phyloP scores from a whole-genome alignment of 2,329 filamentous ascomycete genomes.

The Ophiostoma triangulosporum region DNA sequence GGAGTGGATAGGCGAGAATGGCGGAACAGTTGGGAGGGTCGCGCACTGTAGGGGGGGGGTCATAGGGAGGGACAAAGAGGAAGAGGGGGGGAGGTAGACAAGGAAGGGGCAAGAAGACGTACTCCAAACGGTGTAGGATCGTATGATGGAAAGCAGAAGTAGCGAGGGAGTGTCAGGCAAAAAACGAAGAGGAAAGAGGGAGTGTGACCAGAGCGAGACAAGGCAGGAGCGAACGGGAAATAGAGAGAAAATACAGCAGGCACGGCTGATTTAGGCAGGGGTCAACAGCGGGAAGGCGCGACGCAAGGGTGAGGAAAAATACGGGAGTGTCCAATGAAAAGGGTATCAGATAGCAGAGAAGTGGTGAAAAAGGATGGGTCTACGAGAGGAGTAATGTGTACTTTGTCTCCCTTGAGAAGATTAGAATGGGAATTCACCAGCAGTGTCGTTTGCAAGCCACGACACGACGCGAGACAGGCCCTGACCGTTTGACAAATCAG shows the following conservation, averaged over 20 bases:
- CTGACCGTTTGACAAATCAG: background rate
- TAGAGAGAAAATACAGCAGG: background rate
- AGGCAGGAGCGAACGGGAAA: background rate
- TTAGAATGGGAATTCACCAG: too few relatives aligned
- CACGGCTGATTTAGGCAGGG: background rate
- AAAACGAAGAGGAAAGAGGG: background rate
- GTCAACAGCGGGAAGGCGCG: background rate
- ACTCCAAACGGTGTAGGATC: too few relatives aligned
- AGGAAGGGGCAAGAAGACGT: background rate
- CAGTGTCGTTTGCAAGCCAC: too few relatives aligned
- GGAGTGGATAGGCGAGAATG: background rate
- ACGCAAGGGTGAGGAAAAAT: background rate
- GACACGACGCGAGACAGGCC: too few relatives aligned
- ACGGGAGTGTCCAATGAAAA: background rate
- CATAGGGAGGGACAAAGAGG: background rate
- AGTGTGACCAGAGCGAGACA: background rate
- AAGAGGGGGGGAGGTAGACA: background rate
- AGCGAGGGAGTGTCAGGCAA: background rate
- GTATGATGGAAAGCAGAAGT: background rate
- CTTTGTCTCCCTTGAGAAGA: too few relatives aligned
- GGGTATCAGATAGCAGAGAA: too few relatives aligned
- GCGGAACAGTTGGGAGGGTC: background rate
- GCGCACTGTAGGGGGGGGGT: background rate
- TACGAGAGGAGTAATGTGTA: too few relatives aligned
- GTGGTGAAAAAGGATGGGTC: background rate